Evolutionary conservation across 352 stramenopile genomes (phyloP).

Genomic region (Phytopythium ostracodes): DNA sequence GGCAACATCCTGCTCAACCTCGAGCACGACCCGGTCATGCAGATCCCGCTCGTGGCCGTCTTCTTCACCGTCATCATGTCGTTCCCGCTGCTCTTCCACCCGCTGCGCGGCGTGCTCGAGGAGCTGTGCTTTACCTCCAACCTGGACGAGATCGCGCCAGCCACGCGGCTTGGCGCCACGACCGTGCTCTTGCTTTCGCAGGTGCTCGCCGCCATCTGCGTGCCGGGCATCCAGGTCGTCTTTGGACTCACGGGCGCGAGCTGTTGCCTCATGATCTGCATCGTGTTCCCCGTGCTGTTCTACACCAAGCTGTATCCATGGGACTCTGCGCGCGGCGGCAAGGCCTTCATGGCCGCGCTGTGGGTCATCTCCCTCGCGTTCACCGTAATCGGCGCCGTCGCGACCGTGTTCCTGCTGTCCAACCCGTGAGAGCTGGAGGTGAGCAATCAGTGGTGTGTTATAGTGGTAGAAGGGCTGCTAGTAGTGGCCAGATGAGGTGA

Average conservation of each 20-base stretch:
- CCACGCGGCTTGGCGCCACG: conserved; percentile 44
- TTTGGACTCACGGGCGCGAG: conserved; percentile 66
- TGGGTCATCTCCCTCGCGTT: conserved; percentile 35
- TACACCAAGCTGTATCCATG: conserved; percentile 62
- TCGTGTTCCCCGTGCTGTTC: conserved; percentile 64
- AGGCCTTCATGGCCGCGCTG: conserved; percentile 30
- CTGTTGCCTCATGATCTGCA: conserved; percentile 70
- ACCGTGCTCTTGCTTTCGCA: conserved; percentile 52
- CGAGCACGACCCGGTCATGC: conserved; percentile 65
- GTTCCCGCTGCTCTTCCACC: conserved; percentile 74
- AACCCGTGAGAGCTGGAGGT: neutral
- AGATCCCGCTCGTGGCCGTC: conserved; percentile 58
- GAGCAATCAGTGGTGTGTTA: no score
- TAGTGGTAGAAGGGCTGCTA: neutral
- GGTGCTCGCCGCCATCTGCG: conserved; percentile 44
- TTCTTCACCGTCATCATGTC: conserved; percentile 71
- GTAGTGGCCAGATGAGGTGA: no score
- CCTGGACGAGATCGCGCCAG: conserved; percentile 41
- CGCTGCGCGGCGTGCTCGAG: conserved; percentile 55
- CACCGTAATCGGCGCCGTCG: conserved; percentile 23
- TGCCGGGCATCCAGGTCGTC: conserved; percentile 63
- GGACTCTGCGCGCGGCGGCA: conserved; percentile 24
- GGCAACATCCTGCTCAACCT: conserved; percentile 83
- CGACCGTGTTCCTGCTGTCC: conserved; percentile 4
- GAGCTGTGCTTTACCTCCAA: conserved; percentile 47